Evolutionary conservation across 768 basidiomycete genomes (phyloP), one percentile per base, ranked within the genome.

Genomic region (Hygrocybe punicea): DNA sequence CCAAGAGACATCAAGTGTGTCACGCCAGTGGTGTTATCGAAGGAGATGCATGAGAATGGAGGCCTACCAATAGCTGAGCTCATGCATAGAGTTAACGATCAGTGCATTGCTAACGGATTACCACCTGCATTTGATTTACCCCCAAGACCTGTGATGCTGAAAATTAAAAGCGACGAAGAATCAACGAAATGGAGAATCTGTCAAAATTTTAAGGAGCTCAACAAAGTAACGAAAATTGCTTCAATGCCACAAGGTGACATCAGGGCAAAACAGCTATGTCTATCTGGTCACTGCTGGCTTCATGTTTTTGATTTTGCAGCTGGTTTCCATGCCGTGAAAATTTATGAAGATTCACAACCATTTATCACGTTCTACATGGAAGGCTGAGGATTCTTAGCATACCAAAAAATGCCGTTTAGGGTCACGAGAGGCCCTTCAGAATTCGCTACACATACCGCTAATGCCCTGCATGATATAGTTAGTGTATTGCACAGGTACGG

Each of bases 371-470:
- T 79, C 56, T 76, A 73, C 35, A 65, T 76, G 0, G 69, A 70
- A 53, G 76, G 75, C 0, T n/a, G 62, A 1, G 78, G 78, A 0
- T 76, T 71, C 47, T 75, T 71, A 44, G 52, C 56, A 6, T 78
- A 74, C 40, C 39, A 52, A 1, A 29, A 66, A 0, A 76, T 80
- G 72, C 77, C 74, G 0, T 77, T 79, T 56, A 77, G 78, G 0
- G 48, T 78, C 0, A 73, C 70, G 0, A 78, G 74, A 0, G 72
- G 73, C 1, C 77, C 76, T 7, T 65, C 73, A 0, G 67, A 64
- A 5, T 78, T 76, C 52, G 64, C 61, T 2, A 23, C 71, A 7
- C 62, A 72, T 62, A 69, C 65, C 0, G 69, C 72, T 1, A 16
- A 46, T 0, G 17, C 51, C 1, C 44, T 75, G 3, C 56, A 65